Percentiles rank a stretch among this genome's conserved stretches.
phyloP scores from a whole-genome alignment of 2,329 filamentous ascomycete genomes.

The Bimuria novae-zelandiae region DNA sequence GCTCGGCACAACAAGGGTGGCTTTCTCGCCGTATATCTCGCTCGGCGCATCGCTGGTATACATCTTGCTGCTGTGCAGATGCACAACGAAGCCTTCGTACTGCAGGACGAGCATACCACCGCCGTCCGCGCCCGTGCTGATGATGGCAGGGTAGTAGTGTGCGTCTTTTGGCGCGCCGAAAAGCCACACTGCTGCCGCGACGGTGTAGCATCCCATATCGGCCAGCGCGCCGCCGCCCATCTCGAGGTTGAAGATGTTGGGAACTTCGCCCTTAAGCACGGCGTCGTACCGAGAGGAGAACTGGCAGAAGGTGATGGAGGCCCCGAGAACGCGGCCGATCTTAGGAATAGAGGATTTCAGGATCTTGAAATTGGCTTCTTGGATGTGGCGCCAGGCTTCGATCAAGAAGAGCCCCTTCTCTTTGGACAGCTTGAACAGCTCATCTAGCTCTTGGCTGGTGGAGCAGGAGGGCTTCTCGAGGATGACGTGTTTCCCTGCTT shows the following conservation, averaged over 20 bases:
- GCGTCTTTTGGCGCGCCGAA: constrained; percentile 51
- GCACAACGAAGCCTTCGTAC: constrained; percentile 52
- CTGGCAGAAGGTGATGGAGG: constrained; percentile 50
- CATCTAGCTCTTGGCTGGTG: constrained; percentile 49
- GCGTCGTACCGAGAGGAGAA: constrained; percentile 54
- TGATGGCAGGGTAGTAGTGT: constrained; percentile 50
- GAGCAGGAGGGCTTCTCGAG: constrained; percentile 56
- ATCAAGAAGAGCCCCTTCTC: constrained; percentile 50
- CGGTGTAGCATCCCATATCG: constrained; percentile 56
- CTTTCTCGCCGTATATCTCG: constrained; percentile 55
- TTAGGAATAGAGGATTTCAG: constrained; percentile 45
- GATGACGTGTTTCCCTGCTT: constrained; percentile 54
- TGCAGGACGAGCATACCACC: constrained; percentile 51
- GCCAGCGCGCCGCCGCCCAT: constrained; percentile 54
- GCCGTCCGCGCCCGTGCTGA: constrained; percentile 53
- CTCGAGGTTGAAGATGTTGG: constrained; percentile 56
- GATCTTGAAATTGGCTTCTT: constrained; percentile 55
- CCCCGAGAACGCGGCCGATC: constrained; percentile 52
- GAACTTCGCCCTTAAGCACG: constrained; percentile 51
- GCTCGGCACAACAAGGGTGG: constrained; percentile 50
- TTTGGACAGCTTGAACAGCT: constrained; percentile 49
- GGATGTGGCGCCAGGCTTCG: constrained; percentile 56
- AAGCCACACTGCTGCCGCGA: constrained; percentile 53
- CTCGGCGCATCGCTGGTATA: constrained; percentile 50
- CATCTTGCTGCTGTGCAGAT: constrained; percentile 51